Base-by-base conservation (phyloP, 306 rosid genomes). In the Fagus sylvatica region DNA sequence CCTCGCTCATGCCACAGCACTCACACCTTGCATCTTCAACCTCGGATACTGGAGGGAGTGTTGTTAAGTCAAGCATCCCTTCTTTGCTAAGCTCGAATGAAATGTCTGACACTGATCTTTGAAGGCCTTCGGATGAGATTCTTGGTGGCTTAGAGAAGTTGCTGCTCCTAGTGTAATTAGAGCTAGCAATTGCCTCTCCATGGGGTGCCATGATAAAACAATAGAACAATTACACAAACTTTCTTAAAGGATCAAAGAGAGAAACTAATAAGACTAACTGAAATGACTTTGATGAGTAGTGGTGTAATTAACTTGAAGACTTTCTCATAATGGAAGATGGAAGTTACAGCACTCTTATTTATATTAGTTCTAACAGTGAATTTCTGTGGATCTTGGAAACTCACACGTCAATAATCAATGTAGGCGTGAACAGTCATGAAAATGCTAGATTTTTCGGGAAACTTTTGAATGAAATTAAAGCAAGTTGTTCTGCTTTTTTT, bases 1-100 rank as follows among this genome's bases (percentile, higher is more conserved):
- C 99, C 82, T 96, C 97, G 34, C 85, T 78, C 96, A 96, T 96
- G 3, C 99, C 98, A 53, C 99, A 96, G 22, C 99, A 96, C 84
- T 96, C 99, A 19, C 99, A 96, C 81, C 82, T 90, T 0, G 94
- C 97, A 48, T 96, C 85, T 79, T 85, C 96, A 0, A 90, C 93
- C 82, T 96, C 99, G 0, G 93, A 89, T 28, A 91, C 85, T 1
- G 97, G 57, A 6, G 91, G 91, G 4, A 96, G 94, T 16, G 55
- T 73, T 16, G 55, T 74, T 19, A 74, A 28, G 5, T 84, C 74
- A 1, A 22, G 28, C 28, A 85, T 41, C 40, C 13, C 76, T 72
- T 84, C 96, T 78, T 87, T 87, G 69, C 79, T 68, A 5, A 95
- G 81, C 78, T 93, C 96, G 30, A 86, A 87, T 0, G 98, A 91